phyloP scores from a whole-genome alignment of 2,329 filamentous ascomycete genomes.

The Alternaria burnsii region DNA sequence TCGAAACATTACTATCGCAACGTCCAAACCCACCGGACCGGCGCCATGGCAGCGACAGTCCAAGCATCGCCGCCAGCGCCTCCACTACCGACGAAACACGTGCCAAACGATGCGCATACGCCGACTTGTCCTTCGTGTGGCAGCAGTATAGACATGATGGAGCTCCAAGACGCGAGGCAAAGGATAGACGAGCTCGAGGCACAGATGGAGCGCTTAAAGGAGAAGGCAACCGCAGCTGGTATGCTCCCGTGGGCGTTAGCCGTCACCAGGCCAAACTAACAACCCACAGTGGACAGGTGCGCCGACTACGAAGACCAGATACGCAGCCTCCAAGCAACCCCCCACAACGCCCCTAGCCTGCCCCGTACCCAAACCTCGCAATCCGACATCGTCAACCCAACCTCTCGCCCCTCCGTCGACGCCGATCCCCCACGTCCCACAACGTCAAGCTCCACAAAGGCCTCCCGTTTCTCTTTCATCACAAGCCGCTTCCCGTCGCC shows the following conservation, averaged over 20 bases:
- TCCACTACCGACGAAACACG: conserved; percentile 30
- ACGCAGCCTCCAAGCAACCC: conserved; percentile 56
- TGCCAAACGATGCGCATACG: conserved; percentile 25
- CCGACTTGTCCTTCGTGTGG: conserved; percentile 46
- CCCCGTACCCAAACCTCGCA: conserved; percentile 18
- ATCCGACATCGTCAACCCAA: conserved; percentile 25
- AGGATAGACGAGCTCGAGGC: conserved; percentile 68
- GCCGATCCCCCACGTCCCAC: conserved; percentile 41
- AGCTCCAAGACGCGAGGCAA: conserved; percentile 31
- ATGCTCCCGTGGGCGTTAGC: conserved; percentile 32
- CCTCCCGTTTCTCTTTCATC: conserved; percentile 56
- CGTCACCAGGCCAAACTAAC: conserved; percentile 12
- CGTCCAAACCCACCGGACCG: not conserved
- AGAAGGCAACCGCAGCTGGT: conserved; percentile 73
- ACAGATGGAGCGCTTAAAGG: conserved; percentile 73
- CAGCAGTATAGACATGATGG: conserved; percentile 25
- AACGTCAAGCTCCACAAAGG: conserved; percentile 39
- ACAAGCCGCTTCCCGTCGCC: conserved; percentile 51
- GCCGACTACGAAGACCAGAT: conserved; percentile 86
- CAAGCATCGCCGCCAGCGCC: conserved; percentile 29
- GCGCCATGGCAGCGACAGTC: conserved; percentile 31
- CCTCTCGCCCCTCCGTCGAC: conserved; percentile 27
- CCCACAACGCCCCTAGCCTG: conserved; percentile 1
- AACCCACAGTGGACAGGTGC: conserved; percentile 61
- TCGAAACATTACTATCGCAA: not conserved